Evolutionary conservation across 139 green algal genomes (phyloP).

Genomic region (Picochlorum sp.): DNA sequence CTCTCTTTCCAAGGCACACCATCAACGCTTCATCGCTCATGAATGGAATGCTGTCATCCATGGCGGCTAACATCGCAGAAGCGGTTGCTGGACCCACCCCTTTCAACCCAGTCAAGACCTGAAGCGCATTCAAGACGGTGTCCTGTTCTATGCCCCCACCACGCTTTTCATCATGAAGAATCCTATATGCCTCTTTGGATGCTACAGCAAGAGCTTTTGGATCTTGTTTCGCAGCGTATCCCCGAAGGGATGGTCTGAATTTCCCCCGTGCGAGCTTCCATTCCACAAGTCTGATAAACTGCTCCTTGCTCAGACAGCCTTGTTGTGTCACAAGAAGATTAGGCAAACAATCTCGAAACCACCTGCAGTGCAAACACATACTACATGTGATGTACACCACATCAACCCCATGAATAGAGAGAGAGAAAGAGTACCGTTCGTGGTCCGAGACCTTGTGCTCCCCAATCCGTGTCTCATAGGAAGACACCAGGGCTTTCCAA

Average conservation of each 20-base stretch:
- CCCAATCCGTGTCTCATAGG: too few species aligned
- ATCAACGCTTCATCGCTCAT: slow-evolving; percentile 52
- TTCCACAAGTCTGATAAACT: slow-evolving; percentile 36
- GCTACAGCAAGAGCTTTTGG: slow-evolving; percentile 11
- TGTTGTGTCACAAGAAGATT: not conserved
- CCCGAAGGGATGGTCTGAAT: slow-evolving; percentile 46
- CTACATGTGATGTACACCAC: not conserved
- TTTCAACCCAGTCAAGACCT: slow-evolving; percentile 40
- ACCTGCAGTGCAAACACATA: slow-evolving; percentile 10
- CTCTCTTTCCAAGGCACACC: slow-evolving; percentile 16
- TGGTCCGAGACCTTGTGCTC: too few species aligned
- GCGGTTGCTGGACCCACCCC: slow-evolving; percentile 62
- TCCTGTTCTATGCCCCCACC: not conserved
- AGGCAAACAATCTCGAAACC: slow-evolving; percentile 28
- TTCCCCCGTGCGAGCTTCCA: slow-evolving; percentile 64
- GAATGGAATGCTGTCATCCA: slow-evolving; percentile 30
- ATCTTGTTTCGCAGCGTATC: slow-evolving; percentile 32
- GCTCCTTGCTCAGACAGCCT: not conserved
- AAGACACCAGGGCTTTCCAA: too few species aligned
- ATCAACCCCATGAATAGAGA: too few species aligned
- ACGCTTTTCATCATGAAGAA: not conserved
- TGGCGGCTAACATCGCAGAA: slow-evolving; percentile 36
- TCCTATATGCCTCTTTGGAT: not conserved
- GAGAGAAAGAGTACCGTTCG: too few species aligned
- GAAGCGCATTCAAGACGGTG: slow-evolving; percentile 24